phyloP scores from a whole-genome alignment of 108 stramenopile genomes.

The Epithemia pelagica region DNA sequence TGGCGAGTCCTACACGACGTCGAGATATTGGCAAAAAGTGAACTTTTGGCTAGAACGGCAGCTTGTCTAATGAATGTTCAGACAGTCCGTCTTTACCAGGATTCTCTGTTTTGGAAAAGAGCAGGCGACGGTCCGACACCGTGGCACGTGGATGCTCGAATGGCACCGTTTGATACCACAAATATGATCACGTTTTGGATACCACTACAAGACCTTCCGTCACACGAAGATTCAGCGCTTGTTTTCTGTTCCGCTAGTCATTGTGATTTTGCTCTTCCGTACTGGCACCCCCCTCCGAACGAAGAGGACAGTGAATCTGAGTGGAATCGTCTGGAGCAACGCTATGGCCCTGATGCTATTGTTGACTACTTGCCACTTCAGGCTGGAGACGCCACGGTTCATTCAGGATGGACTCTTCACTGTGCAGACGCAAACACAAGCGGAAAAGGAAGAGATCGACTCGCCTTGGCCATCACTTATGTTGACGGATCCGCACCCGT shows the following conservation, averaged over 20 bases:
- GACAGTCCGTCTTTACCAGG: slow-evolving; percentile 77
- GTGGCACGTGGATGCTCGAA: slow-evolving; percentile 81
- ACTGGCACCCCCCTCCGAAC: slow-evolving; percentile 54
- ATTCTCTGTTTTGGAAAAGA: slow-evolving; percentile 79
- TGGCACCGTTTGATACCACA: slow-evolving; percentile 84
- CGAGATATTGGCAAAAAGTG: slow-evolving; percentile 29
- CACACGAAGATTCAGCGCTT: slow-evolving; percentile 50
- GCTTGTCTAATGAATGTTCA: slow-evolving; percentile 51
- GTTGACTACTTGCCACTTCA: slow-evolving; percentile 70
- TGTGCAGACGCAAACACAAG: slow-evolving; percentile 53
- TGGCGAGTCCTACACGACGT: slow-evolving; percentile 48
- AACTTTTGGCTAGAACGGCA: slow-evolving; percentile 38
- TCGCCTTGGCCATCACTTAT: slow-evolving; percentile 68
- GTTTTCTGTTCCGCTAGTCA: slow-evolving; percentile 70
- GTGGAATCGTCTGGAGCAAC: slow-evolving; percentile 54
- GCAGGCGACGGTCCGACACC: slow-evolving; percentile 71
- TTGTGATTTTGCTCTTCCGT: slow-evolving; percentile 75
- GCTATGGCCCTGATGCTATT: slow-evolving; percentile 33
- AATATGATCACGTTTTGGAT: slow-evolving; percentile 88
- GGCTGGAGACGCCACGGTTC: slow-evolving; percentile 70
- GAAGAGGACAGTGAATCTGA: slow-evolving; percentile 8
- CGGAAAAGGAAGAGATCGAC: slow-evolving; percentile 35
- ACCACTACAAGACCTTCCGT: slow-evolving; percentile 54
- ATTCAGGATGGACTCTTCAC: slow-evolving; percentile 82
- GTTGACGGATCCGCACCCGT: slow-evolving; percentile 76